Evolutionary conservation across 371 early-diverging fungal genomes (phyloP), one percentile per base, ranked within the genome.

Genomic region (Funneliformis caledonium): DNA sequence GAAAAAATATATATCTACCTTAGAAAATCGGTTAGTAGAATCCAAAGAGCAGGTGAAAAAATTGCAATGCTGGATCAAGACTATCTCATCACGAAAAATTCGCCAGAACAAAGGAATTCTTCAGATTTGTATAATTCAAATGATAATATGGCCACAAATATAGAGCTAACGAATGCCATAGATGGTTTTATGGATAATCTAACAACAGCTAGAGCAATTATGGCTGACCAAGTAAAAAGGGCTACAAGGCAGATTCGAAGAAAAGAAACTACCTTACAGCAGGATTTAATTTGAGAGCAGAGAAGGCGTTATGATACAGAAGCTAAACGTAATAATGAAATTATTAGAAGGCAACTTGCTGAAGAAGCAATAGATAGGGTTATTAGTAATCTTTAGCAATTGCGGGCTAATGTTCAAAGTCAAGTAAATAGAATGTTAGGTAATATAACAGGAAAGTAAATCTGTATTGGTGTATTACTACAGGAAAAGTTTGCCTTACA

Each of bases 161-260:
- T 8, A 19, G 62, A 76, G 76, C 62, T 76, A 62, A 64, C 76
- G 1, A 26, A 76, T 45, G 45, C 76, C 60, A 76, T 76, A 42
- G 76, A 76, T 76, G 19, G 37, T 42, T 76, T 33, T 76, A 2
- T 76, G 48, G 61, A 76, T 76, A 76, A 33, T 61, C 2, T 2
- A 7, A n/a, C 33, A 76, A 76, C 76, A 43, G 45, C 60, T 62
- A 76, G 76, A 59, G 16, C 7, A 6, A 76, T 76, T 62, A 45
- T 76, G 31, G 16, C 8, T 10, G 62, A 62, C 8, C 76, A 76
- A 62, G 61, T 76, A 76, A 76, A 62, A 76, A 61, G 65, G 45
- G 77, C 50, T 9, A 76, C 64, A n/a, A 31, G 43, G 19, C 77
- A 76, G 31, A 76, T 76, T 48, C 77, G 47, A 43, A 43, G 19